Base-by-base conservation (phyloP, 75 land plant species). In the Selaginella tamariscina region DNA sequence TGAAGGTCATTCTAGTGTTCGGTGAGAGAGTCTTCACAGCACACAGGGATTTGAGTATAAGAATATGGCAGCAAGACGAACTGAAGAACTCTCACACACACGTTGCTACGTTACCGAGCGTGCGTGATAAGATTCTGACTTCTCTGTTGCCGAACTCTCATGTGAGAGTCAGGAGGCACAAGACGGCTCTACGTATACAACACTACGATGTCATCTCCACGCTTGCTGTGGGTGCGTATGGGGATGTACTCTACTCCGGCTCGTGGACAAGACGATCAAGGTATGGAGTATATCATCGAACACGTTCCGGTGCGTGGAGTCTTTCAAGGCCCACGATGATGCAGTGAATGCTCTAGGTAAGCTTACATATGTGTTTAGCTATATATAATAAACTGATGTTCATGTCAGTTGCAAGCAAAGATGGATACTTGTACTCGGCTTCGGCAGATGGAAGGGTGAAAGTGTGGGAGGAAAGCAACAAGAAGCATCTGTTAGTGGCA, bases 231-330 rank as follows among this genome's bases (percentile, higher is more conserved):
- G 84, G 77, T 0, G 31, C 65, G 8, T 39, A 5, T 39, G 49
- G 49, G 49, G 85, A 79, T 8, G 67, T 83, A 1, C 74, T 91
- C 30, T 91, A 87, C 72, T 85, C 96, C 0, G 92, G 80, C 0
- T 88, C 92, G 0, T 91, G 88, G 96, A 91, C 71, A 75, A 80
- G 70, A 85, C 82, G 15, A 65, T 88, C 24, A 91, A 91, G 76
- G 88, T 85, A 0, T 91, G 96, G 96, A 68, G 92, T n/a, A 27
- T 83, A 32, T 39, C 49, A 5, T 39, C 49, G 11, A 39, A 5
- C 49, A 82, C 85, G 27, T 77, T 79, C n/a, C 85, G 82, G 55
- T 91, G 96, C 54, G 56, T 90, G 1, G 96, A 90, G 44, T 87
- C 96, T 0, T 28, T 90, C 65, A 39, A 29, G 9, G 92, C 88